Base-by-base conservation (phyloP, 805 yeast species). In the Priceomyces castillae region DNA sequence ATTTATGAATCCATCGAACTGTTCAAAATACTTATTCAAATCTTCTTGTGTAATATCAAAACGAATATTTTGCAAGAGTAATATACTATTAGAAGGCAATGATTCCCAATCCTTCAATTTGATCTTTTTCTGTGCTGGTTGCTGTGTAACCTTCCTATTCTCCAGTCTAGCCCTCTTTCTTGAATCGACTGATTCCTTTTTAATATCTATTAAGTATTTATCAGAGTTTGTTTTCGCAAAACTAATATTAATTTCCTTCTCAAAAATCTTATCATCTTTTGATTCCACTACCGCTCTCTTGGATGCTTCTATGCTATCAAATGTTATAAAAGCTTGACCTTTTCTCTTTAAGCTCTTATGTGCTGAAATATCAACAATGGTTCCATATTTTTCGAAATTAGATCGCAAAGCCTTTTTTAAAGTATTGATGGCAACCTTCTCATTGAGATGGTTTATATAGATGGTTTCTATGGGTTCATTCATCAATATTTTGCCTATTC, bases 291-390 rank as follows among this genome's bases (percentile, higher is more conserved):
- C 55, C 0, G 84, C 85, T 33, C 56, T 53, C 3, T 57, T 44
- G 1, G 90, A 81, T 4, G 65, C 61, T 2, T 67, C 66, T 1
- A 54, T 52, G 15, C 59, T 55, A 3, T 64, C 70, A 41, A 81
- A 78, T 0, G 86, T 78, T 4, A 88, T 72, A 59, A 86, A 88
- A 1, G 95, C 96, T 60, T 88, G 96, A 2, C 96, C 96, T 44
- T 83, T 74, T 76, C 84, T 72, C 48, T 71, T 74, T n/a, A 86
- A 53, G 50, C 80, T 82, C 46, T 75, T 76, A 44, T 79, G 81
- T 1, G 87, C 79, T 2, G 76, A 67, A 10, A 87, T 62, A 23
- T 74, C 76, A 12, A 72, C 43, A 1, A 84, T 64, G 1, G 67
- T 67, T 0, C 84, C 82, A 54, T 66, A 76, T 14, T 67, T 57